Base-by-base conservation (phyloP, 2,329 filamentous ascomycete species). In the Pestalotiopsis sp. region DNA sequence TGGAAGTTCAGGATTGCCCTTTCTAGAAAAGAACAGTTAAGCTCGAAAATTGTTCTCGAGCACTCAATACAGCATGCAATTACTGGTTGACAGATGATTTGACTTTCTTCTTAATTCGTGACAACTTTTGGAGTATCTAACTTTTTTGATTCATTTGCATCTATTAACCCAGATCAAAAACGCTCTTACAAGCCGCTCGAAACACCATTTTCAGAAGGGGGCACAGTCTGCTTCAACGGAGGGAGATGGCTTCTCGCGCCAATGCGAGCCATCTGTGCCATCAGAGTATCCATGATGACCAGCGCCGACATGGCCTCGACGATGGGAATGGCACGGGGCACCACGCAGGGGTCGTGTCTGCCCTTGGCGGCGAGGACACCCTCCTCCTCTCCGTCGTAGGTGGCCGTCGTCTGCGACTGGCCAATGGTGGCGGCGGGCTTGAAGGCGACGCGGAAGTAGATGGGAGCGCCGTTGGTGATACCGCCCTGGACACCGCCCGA, bases 361-460 rank as follows among this genome's bases (percentile, higher is more conserved):
- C 96, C 96, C 87, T 98, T 98, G 65, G 95, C 94, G 71, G 94
- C 93, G 41, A 98, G 85, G 3, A 93, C 83, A 65, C 96, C 96
- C 72, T 92, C 89, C 13, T 78, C 77, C 11, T 86, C 83, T 61
- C 91, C 92, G 70, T 92, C 91, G 81, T 97, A 98, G 11, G 89
- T 92, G 9, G 91, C 90, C 0, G 96, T 98, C 14, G 86, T 87
- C 84, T 98, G 95, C 58, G 93, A 92, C 82, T 95, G 92, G 61
- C 93, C 92, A 78, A 98, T 98, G 3, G 96, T 98, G 38, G 95
- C 95, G 2, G 95, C 91, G 11, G 95, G 93, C 87, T 98, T 98
- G 89, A 98, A 98, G 17, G 90, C 95, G 4, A 97, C 91, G 65
- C 92, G 90, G 89, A 98, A 98, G 87, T 96, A 98, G 83, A 98